Conservation (phyloP, 805 yeast species). For the Candida ovalis region DNA sequence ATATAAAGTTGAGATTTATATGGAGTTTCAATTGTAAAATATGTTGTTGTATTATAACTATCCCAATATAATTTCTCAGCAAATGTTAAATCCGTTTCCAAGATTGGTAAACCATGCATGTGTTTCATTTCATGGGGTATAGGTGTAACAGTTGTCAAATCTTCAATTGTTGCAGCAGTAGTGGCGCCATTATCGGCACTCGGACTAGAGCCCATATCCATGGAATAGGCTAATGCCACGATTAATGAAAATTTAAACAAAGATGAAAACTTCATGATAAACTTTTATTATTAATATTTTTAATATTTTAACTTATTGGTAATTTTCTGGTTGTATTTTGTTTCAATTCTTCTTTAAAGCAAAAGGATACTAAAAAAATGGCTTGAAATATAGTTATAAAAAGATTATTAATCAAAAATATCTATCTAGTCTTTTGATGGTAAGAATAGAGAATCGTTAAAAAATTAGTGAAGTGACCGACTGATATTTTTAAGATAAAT, state of each 20-base stretch:
- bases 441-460: neutral
- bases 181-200: neutral
- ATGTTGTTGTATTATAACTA: conserved; percentile 71
- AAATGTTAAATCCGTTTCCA: conserved; percentile 61
- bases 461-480: neutral
- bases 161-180: neutral
- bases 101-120: conserved; percentile 71
- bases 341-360: too few species aligned
- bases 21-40: conserved; percentile 50
- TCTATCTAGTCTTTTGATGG: neutral
- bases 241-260: too few species aligned
- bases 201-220: conserved; percentile 8
- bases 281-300: too few species aligned
- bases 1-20: conserved; percentile 47
- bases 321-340: too few species aligned
- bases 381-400: neutral
- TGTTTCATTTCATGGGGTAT: conserved; percentile 45
- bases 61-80: conserved; percentile 79
- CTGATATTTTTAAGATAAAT: neutral
- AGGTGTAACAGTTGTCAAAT: conserved; percentile 27
- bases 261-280: neutral
- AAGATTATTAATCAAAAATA: neutral
- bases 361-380: neutral
- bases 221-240: neutral
- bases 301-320: too few species aligned